Evolutionary conservation across 768 basidiomycete genomes (phyloP), one percentile per base, ranked within the genome.

Genomic region (Naematelia aurantialba): DNA sequence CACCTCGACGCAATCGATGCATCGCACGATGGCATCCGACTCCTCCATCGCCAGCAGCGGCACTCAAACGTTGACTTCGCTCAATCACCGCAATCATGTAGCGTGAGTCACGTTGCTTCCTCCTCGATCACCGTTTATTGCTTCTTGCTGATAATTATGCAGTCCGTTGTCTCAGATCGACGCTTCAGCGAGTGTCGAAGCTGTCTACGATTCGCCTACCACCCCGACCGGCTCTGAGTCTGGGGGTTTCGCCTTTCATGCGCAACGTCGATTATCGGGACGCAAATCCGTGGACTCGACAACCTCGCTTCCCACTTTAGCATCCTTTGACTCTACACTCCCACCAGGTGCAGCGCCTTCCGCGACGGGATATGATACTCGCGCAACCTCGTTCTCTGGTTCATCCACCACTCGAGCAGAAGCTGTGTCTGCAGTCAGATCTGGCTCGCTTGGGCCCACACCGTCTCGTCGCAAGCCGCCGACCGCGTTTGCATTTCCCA

Each of bases 331-430:
- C 48, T 13, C 48, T 55, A 39, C 56, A 52, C 55, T 69, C 1
- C 67, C 67, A 25, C 63, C 71, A 25, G 70, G 68, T 14, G 63
- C 68, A 5, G 63, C 63, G 0, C 60, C 68, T 2, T 70, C 65
- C 2, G 45, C 56, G 8, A 65, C 58, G 1, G 39, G 47, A 22
- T 47, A 59, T 13, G 71, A 74, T 34, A 55, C 22, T 44, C 69
- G 75, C 2, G 62, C 75, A 8, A 72, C 68, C 2, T 73, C 71
- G 12, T 76, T 76, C 53, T 76, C 75, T 0, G 75, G 75, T 13
- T 60, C 68, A 0, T 60, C 65, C 39, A 56, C 59, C 19, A 50
- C 58, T 29, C 50, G 75, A 12, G 58, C 62, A 27, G 67, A 67
- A 21, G 73, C 62, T 11, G 52, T 69, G 1, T 52, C 67, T 5